These are phyloP conservation scores for Phalaenopsis aphrodite DNA, from an alignment of 106 monocot species.

Conservation along the genomic window DNA sequence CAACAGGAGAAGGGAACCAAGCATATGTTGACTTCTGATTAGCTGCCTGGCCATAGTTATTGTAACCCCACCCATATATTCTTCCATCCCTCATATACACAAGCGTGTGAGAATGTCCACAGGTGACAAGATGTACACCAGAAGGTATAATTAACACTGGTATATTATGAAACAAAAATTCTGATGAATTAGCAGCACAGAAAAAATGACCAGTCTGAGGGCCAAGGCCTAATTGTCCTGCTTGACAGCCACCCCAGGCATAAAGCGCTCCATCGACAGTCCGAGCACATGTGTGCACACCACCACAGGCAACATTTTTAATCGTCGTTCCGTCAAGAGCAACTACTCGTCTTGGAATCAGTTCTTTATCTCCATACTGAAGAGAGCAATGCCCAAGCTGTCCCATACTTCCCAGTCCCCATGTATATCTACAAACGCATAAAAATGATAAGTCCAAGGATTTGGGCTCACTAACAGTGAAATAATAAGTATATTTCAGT, in stretches of 20 bases:
- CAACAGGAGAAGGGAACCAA: constrained; percentile 71
- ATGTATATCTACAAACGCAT: constrained; percentile 65
- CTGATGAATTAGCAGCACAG: constrained; percentile 46
- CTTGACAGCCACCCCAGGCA: constrained; percentile 92
- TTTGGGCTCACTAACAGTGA: background rate
- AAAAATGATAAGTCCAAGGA: background rate
- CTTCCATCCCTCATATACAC: constrained; percentile 71
- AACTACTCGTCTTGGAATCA: constrained; percentile 79
- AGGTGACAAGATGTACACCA: constrained; percentile 66
- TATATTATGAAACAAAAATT: constrained; percentile 52
- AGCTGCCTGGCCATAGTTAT: constrained; percentile 95
- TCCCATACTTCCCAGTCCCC: constrained; percentile 89
- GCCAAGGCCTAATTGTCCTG: constrained; percentile 75
- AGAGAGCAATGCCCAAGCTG: constrained; percentile 95
- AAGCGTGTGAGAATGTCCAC: constrained; percentile 95
- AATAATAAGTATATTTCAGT: background rate
- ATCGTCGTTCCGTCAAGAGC: constrained; percentile 56
- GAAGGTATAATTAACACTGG: constrained; percentile 57
- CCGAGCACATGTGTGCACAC: constrained; percentile 79
- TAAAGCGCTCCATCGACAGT: constrained; percentile 72
- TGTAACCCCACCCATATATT: constrained; percentile 98
- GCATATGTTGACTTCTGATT: constrained; percentile 87
- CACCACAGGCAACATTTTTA: constrained; percentile 78
- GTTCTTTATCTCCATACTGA: constrained; percentile 72
- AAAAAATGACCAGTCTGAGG: constrained; percentile 57